Base-by-base conservation (phyloP, 202 grass and related monocot species). In the Carex arenaria region DNA sequence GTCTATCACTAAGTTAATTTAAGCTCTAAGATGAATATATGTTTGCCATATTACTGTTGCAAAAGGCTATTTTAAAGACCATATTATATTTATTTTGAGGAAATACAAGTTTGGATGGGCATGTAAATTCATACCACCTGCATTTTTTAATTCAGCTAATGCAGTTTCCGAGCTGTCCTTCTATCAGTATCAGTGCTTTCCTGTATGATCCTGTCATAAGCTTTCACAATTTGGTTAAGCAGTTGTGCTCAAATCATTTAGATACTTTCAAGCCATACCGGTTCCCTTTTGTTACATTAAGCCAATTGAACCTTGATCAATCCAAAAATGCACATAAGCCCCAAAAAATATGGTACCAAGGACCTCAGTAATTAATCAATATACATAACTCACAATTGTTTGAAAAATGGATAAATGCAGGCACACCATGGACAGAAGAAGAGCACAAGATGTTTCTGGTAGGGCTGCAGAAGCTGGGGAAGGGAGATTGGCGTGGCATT, bases 401-500 rank as follows among this genome's bases (percentile, higher is more conserved):
- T 38, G 52, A 38, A 59, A 36, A 59, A 49, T 82, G 67, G 69
- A 84, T 81, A 30, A 78, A 78, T 56, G 26, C 86, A 98, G 95
- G 95, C 87, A 90, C 87, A 30, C 95, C 95, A 72, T 97, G 92
- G 95, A 98, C 92, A 67, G 95, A 98, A 86, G 90, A 94, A 83
- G 95, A 98, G 38, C 95, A 98, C 66, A 87, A 81, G 82, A 93
- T 90, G 92, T 98, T 98, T 82, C 86, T 98, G 9, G 14, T 94
- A 79, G 95, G 95, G 78, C 84, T 98, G 40, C 87, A 93, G 71
- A 94, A 91, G 86, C 90, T 98, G 26, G 95, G 92, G 22, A 98
- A 93, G 86, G 95, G 95, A 54, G 92, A 98, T 13, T 98, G 95
- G 92, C 95, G 95, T 14, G 92, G 95, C 40, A 98, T 98, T 85